These are phyloP conservation scores for Umbellularia californica DNA, from an alignment of 164 flowering plant species.

Conservation along the genomic window DNA sequence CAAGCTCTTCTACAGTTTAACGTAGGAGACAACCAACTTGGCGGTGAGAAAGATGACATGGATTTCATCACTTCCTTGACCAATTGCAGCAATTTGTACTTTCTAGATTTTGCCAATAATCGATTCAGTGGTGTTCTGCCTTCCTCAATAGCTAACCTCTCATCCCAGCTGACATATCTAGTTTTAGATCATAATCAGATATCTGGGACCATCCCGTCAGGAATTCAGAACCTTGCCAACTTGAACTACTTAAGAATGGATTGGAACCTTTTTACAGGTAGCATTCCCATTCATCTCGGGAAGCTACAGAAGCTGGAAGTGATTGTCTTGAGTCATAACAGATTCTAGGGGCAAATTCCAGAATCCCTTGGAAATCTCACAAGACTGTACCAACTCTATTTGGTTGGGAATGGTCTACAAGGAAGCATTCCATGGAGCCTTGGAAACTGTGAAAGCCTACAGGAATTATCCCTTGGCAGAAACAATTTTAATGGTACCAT, in stretches of 20 bases:
- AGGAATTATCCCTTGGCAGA: too few species aligned
- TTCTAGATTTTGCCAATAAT: not conserved
- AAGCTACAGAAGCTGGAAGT: not conserved
- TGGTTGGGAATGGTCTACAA: too few species aligned
- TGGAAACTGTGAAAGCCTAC: too few species aligned
- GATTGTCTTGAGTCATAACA: not conserved
- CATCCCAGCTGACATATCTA: not conserved
- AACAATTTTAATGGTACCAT: constrained; percentile 8
- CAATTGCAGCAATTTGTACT: not conserved
- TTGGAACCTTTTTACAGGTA: constrained; percentile 19
- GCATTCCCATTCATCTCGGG: constrained; percentile 7
- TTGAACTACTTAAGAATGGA: not conserved
- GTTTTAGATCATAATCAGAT: not conserved
- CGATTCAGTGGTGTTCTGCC: constrained; percentile 8
- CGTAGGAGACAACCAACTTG: not conserved
- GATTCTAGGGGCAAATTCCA: constrained; percentile 16
- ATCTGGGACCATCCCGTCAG: constrained; percentile 17
- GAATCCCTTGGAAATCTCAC: constrained; percentile 16
- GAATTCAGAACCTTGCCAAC: constrained; percentile 23
- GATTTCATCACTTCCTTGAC: not conserved
- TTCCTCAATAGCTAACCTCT: constrained; percentile 16
- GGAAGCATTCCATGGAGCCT: too few species aligned
- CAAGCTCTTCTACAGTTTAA: not conserved
- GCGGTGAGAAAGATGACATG: not conserved
- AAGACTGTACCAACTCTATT: too few species aligned